Percentiles rank a stretch among this genome's conserved stretches.
These are phyloP conservation scores for Umbellularia californica DNA, from an alignment of 164 flowering plant species.

Conservation along the genomic window DNA sequence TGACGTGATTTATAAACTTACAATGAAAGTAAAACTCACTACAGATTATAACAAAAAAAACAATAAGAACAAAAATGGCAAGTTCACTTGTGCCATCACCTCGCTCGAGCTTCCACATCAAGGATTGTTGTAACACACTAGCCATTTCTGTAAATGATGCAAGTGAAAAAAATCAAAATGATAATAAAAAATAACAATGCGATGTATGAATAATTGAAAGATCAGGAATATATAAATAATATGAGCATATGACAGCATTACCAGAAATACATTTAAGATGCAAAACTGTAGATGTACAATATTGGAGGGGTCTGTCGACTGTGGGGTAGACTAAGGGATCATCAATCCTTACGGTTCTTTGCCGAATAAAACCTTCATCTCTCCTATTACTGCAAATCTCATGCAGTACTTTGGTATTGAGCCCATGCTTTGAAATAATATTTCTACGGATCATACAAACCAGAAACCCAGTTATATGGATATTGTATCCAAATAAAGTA, in stretches of 20 bases:
- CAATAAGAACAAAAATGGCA: too few relatives aligned
- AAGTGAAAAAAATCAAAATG: too few relatives aligned
- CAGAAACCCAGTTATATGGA: not conserved
- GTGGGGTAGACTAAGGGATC: not conserved
- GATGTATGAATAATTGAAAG: too few relatives aligned
- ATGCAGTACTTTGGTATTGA: not conserved
- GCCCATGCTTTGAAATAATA: not conserved
- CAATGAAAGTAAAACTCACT: too few relatives aligned
- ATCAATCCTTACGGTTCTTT: not conserved
- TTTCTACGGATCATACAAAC: not conserved
- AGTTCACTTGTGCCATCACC: too few relatives aligned
- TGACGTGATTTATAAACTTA: too few relatives aligned
- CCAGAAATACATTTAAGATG: not conserved
- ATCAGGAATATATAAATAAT: not conserved
- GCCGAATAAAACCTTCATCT: not conserved
- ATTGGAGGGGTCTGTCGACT: not conserved
- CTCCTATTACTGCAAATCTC: not conserved
- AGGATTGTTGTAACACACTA: too few relatives aligned
- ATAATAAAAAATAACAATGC: too few relatives aligned
- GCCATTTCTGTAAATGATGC: too few relatives aligned
- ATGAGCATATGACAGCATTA: not conserved
- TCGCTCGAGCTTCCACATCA: too few relatives aligned
- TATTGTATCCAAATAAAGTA: too few relatives aligned
- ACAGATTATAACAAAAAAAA: too few relatives aligned
- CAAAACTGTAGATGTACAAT: not conserved